Conservation (phyloP, 495 filamentous ascomycete species). For the Penicillium malachiteum region DNA sequence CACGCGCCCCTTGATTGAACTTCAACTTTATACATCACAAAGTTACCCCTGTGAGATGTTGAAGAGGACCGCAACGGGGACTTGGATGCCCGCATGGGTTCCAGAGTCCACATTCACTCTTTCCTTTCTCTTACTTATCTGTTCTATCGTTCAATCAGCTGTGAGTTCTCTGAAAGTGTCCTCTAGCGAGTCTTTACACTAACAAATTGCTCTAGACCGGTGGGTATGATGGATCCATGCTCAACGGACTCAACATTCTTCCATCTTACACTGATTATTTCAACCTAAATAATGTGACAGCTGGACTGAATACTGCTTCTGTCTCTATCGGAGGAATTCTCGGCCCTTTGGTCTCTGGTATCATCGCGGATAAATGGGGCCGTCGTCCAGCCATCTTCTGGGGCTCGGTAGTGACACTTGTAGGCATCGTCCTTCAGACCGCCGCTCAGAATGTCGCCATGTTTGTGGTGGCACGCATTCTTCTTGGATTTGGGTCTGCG, state of each 20-base stretch:
- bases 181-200: neutral
- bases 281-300: slow-evolving; percentile 40
- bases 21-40: too few relatives aligned
- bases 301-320: slow-evolving; percentile 46
- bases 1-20: too few relatives aligned
- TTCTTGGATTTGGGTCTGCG: slow-evolving; percentile 43
- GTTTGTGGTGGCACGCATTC: slow-evolving; percentile 43
- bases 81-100: slow-evolving; percentile 54
- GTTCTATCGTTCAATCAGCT: slow-evolving; percentile 48
- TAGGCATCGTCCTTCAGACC: slow-evolving; percentile 48
- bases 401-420: slow-evolving; percentile 38
- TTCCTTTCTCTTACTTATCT: slow-evolving; percentile 42
- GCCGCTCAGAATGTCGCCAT: slow-evolving; percentile 50
- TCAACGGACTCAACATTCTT: slow-evolving; percentile 54
- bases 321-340: slow-evolving; percentile 46
- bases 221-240: slow-evolving; percentile 52
- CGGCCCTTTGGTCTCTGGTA: slow-evolving; percentile 36
- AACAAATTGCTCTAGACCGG: slow-evolving; percentile 21
- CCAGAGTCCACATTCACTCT: slow-evolving; percentile 43
- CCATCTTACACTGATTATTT: slow-evolving; percentile 51
- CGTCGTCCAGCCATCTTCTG: slow-evolving; percentile 47
- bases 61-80: slow-evolving; percentile 39
- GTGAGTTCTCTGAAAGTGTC: slow-evolving; percentile 19
- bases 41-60: slow-evolving; percentile 25
- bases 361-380: slow-evolving; percentile 41